phyloP scores from a whole-genome alignment of 208 protist genomes.

The Wallacemonas sp. region DNA sequence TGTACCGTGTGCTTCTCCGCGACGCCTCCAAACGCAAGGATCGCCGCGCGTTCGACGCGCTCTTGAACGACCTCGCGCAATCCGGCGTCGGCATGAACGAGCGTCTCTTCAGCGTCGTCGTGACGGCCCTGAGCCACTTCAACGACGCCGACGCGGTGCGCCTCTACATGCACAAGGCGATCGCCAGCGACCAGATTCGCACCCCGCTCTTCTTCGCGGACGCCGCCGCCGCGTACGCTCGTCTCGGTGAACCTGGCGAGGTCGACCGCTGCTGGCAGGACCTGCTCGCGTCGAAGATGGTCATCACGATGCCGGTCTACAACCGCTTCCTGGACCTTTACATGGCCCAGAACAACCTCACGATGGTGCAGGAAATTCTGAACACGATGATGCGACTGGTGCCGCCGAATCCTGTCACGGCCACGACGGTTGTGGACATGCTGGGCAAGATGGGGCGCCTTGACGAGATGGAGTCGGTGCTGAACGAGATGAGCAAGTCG shows the following conservation, averaged over 20 bases:
- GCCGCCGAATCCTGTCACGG: conserved; percentile 87
- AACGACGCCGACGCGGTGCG: conserved; percentile 69
- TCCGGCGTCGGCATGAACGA: conserved; percentile 65
- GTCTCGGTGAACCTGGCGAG: conserved; percentile 47
- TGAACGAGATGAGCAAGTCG: conserved; percentile 88
- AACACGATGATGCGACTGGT: conserved; percentile 91
- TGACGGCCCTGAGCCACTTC: conserved; percentile 65
- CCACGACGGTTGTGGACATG: conserved; percentile 92
- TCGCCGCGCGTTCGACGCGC: conserved; percentile 42
- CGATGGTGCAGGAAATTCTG: conserved; percentile 86
- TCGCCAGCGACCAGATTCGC: conserved; percentile 42
- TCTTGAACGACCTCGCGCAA: conserved; percentile 53
- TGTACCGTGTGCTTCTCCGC: conserved; percentile 80
- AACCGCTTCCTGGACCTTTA: conserved; percentile 91
- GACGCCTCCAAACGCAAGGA: conserved; percentile 66
- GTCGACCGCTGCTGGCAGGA: conserved; percentile 84
- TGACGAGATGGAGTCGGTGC: conserved; percentile 84
- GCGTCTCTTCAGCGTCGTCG: conserved; percentile 73
- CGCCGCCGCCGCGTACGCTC: conserved; percentile 67
- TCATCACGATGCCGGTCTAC: conserved; percentile 87
- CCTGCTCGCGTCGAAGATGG: conserved; percentile 69
- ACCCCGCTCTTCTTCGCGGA: conserved; percentile 83
- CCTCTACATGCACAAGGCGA: conserved; percentile 57
- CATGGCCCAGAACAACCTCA: conserved; percentile 81
- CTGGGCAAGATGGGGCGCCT: conserved; percentile 91